A percentile compares a stretch with the other conserved stretches of the same genome.
These are phyloP conservation scores for Scopulariopsis brevicaulis DNA, from an alignment of 2,329 filamentous ascomycete species.

Conservation along the genomic window DNA sequence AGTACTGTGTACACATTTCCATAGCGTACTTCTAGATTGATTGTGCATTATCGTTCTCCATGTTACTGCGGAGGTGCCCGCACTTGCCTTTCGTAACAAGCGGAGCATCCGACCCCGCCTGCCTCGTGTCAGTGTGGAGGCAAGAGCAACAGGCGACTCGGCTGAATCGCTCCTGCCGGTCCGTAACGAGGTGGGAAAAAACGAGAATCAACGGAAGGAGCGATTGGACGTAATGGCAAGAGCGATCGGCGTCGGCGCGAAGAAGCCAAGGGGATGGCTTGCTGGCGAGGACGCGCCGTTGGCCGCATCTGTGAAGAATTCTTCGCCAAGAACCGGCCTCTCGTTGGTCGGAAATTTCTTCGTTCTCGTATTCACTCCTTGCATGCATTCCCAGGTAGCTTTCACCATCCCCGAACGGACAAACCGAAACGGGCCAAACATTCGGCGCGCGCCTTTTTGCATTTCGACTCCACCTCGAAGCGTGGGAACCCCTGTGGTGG, in stretches of 20 bases:
- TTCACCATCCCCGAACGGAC: background rate
- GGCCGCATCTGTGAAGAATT: background rate
- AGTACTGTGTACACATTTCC: too few species aligned
- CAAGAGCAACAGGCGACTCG: background rate
- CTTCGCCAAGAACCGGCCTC: background rate
- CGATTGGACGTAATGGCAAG: background rate
- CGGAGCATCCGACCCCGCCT: background rate
- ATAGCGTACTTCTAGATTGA: too few species aligned
- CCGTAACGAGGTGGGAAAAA: background rate
- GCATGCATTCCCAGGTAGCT: background rate
- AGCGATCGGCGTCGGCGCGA: background rate
- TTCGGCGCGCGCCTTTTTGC: background rate
- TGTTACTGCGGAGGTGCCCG: too few species aligned
- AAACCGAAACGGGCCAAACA: background rate
- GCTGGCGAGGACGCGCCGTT: background rate
- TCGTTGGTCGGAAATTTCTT: background rate
- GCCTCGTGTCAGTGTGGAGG: background rate
- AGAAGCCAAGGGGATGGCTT: background rate
- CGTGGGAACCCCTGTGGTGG: too few species aligned
- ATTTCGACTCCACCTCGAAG: background rate
- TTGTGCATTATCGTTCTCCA: too few species aligned
- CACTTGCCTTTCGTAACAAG: too few species aligned
- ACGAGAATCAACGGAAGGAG: background rate
- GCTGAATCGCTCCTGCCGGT: background rate
- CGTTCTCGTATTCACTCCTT: background rate